Evolutionary conservation across 768 basidiomycete genomes (phyloP).

Genomic region (Amanita brunnescens): DNA sequence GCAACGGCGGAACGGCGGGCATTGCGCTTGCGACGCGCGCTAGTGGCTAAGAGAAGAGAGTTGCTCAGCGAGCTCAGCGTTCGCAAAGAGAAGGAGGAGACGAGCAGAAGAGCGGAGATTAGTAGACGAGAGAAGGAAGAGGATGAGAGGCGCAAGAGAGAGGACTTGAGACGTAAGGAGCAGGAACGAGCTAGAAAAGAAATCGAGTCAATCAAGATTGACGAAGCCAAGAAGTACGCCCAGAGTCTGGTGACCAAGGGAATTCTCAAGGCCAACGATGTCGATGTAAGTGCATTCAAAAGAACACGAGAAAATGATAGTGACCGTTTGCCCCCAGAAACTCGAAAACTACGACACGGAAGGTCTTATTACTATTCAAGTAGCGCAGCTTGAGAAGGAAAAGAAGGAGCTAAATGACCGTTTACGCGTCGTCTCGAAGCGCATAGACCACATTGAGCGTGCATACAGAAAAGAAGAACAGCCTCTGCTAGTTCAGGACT

Average conservation of each 20-base stretch:
- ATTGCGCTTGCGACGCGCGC: conserved; percentile 65
- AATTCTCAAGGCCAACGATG: conserved; percentile 51
- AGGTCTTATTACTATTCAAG: conserved; percentile 81
- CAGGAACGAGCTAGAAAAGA: conserved; percentile 59
- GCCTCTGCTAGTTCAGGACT: conserved; percentile 79
- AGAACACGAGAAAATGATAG: conserved; percentile 7
- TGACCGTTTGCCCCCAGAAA: conserved; percentile 35
- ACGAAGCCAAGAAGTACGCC: conserved; percentile 86
- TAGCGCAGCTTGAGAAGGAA: conserved; percentile 94
- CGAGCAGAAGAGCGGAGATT: conserved; percentile 65
- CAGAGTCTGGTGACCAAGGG: conserved; percentile 76
- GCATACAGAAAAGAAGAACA: conserved; percentile 91
- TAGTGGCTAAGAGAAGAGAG: conserved; percentile 81
- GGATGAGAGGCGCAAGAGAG: conserved; percentile 48
- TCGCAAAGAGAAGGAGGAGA: conserved; percentile 85
- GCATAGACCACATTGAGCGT: conserved; percentile 92
- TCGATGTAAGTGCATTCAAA: conserved; percentile 46
- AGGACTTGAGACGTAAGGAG: conserved; percentile 58
- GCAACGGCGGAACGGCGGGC: conserved; percentile 71
- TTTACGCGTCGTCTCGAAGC: conserved; percentile 76
- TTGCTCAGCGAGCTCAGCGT: conserved; percentile 75
- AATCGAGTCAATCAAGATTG: conserved; percentile 67
- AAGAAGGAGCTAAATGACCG: conserved; percentile 80
- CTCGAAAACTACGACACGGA: conserved; percentile 81
- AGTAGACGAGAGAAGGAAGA: conserved; percentile 61